Evolutionary conservation across 2,329 filamentous ascomycete species (phyloP), one percentile per base, ranked within the genome.

Genomic region (Dryadomyces sulphureus): DNA sequence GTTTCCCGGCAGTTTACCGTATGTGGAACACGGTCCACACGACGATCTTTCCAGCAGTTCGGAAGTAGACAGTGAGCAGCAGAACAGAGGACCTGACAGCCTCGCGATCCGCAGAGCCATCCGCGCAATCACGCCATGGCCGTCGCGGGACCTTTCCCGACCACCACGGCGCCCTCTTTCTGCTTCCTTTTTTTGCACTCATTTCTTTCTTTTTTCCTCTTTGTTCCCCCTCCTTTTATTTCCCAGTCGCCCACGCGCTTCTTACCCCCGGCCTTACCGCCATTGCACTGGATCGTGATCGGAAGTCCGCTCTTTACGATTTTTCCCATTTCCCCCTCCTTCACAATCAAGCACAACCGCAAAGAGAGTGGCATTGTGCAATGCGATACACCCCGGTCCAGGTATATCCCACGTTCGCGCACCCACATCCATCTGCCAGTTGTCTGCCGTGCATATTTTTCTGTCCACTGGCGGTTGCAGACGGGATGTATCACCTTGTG

Each of bases 401-500:
- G 27, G 27, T 32, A 32, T 14, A 32, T 32, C 16, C 4, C 27
- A 32, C 27, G 27, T 14, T 14, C 16, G 27, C 11, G 27, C 27
- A 12, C 27, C 16, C 40, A 27, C 42, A 7, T 7, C 38, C 30
- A 32, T 41, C 35, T 47, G 45, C 48, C 50, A 50, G 40, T 46
- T 50, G 46, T 48, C 50, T 52, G 11, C 45, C 34, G 17, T 47
- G 46, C 48, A 48, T 46, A 44, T 22, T 42, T 17, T 25, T 24
- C n/a, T 36, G 35, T 20, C 36, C 38, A 43, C 8, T 41, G 30
- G 38, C 41, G 12, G 24, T 32, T 41, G 45, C 43, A 32, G 36
- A 38, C 19, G 27, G n/a, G 16, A 38, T 49, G 48, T 46, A 45
- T 25, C 32, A 27, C 30, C 22, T 6, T 36, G 42, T 51, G 45